These are phyloP conservation scores for Chlorencoelia australis DNA, from an alignment of 2,329 filamentous ascomycete species.

Conservation along the genomic window DNA sequence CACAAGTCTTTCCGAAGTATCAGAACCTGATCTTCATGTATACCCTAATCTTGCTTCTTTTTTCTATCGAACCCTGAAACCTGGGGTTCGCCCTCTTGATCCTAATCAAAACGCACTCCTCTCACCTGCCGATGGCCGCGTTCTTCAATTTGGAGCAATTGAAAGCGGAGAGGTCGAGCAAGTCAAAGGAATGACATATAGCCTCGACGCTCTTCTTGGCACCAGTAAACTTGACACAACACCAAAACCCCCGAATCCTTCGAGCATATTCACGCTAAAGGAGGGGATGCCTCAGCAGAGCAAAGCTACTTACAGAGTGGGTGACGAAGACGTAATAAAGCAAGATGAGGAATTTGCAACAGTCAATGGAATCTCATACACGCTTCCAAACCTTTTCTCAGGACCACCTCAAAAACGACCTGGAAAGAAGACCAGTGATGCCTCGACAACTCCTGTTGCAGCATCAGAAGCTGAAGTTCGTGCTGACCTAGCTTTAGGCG, in stretches of 20 bases:
- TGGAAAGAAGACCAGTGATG: slow-evolving; percentile 50
- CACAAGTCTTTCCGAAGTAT: slow-evolving; percentile 66
- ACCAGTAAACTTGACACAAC: slow-evolving; percentile 41
- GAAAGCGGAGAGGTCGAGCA: slow-evolving; percentile 93
- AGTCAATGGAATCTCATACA: slow-evolving; percentile 93
- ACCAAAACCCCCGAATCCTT: slow-evolving; percentile 25
- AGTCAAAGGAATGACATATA: slow-evolving; percentile 98
- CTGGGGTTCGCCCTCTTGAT: slow-evolving; percentile 76
- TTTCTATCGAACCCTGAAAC: slow-evolving; percentile 92
- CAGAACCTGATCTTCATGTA: slow-evolving; percentile 75
- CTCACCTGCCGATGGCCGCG: slow-evolving; percentile 80
- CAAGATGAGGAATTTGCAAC: slow-evolving; percentile 87
- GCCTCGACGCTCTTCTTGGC: slow-evolving; percentile 82
- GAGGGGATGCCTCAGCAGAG: slow-evolving; percentile 13
- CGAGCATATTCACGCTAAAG: slow-evolving; percentile 37
- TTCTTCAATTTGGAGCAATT: slow-evolving; percentile 87
- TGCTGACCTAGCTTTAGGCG: slow-evolving; percentile 69
- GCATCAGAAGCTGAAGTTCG: slow-evolving; percentile 75
- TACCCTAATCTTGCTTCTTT: slow-evolving; percentile 93
- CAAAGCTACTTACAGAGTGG: slow-evolving; percentile 20
- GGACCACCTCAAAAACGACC: slow-evolving; percentile 42
- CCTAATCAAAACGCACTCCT: slow-evolving; percentile 69
- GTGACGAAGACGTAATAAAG: slow-evolving; percentile 55
- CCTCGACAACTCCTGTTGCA: slow-evolving; percentile 56
- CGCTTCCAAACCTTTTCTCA: slow-evolving; percentile 76